Base-by-base conservation (phyloP, 2,329 filamentous ascomycete species). In the Claviceps sp. region DNA sequence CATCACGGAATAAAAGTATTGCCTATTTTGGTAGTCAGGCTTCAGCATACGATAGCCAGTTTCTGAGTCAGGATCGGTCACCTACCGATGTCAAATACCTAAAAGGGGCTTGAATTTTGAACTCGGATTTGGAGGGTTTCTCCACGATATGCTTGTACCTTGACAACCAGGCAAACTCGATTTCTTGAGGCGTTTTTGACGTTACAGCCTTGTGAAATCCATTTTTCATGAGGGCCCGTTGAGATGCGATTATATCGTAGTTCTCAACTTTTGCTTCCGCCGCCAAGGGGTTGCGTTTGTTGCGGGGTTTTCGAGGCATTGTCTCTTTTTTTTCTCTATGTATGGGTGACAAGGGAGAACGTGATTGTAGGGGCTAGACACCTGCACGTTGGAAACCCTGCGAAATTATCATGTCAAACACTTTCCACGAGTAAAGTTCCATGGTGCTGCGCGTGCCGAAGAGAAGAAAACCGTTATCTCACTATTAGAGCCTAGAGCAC, bases 181-280 rank as follows among this genome's bases (percentile, higher is more conserved):
- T n/a, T 30, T 57, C 42, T 3, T 40, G 40, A 5, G 47, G 45
- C 2, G 51, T 41, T 19, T 52, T 54, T 7, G 22, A 38, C 5
- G 58, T 59, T 30, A 60, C 58, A 5, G 54, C 49, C 1, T 52
- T 54, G 48, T 58, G 57, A 30, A 60, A 58, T 19, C 57, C 57
- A 37, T 41, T 19, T 14, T 39, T 24, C 14, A 50, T 26, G 11
- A 60, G 53, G 30, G 54, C 50, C 22, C 45, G 22, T 4, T 45
- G 53, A 19, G 58, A 60, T 19, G 54, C 40, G 0, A 19, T 7
- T 40, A 60, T 56, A 46, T 54, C 51, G 34, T 60, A 60, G 16
- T 17, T 50, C 3, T 48, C 39, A 11, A 51, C 14, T 30, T 19
- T 40, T 16, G 43, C 38, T 14, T 46, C 34, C 16, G 10, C 34